These are phyloP conservation scores for Daedaleopsis nitida DNA, from an alignment of 768 basidiomycete species.

Conservation along the genomic window DNA sequence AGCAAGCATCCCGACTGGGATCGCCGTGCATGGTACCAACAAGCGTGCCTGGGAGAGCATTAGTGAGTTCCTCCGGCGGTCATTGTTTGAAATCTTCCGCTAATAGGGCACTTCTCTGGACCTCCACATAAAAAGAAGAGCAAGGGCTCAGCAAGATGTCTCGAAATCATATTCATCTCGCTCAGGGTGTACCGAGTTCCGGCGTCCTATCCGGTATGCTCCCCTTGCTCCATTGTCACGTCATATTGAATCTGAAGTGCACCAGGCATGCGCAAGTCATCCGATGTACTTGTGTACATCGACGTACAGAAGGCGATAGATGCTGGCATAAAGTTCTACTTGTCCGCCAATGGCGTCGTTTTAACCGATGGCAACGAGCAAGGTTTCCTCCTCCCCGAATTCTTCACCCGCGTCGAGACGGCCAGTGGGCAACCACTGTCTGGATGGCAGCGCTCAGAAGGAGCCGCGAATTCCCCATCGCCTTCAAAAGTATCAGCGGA, in stretches of 20 bases:
- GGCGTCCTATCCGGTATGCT: slow-evolving; percentile 74
- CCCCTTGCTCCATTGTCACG: background rate
- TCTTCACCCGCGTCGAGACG: slow-evolving; percentile 72
- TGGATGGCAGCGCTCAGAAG: slow-evolving; percentile 25
- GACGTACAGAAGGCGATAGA: slow-evolving; percentile 70
- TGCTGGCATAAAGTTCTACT: slow-evolving; percentile 70
- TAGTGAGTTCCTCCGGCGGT: slow-evolving; percentile 42
- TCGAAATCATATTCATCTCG: slow-evolving; percentile 92
- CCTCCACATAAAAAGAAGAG: slow-evolving; percentile 44
- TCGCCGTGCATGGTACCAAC: slow-evolving; percentile 85
- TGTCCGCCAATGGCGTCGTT: slow-evolving; percentile 88
- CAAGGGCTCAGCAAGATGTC: slow-evolving; percentile 82
- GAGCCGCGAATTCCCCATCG: background rate
- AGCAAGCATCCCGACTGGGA: slow-evolving; percentile 62
- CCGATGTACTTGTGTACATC: slow-evolving; percentile 82
- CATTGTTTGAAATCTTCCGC: background rate
- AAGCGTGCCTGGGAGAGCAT: slow-evolving; percentile 70
- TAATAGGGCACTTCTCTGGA: background rate
- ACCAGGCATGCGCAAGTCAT: slow-evolving; percentile 78
- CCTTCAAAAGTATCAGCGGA: background rate
- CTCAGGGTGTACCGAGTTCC: slow-evolving; percentile 69
- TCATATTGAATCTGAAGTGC: background rate
- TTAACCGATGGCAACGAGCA: slow-evolving; percentile 74
- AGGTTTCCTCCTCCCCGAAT: slow-evolving; percentile 62
- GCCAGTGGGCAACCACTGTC: slow-evolving; percentile 33